Conservation (phyloP, 306 rosid genomes). For the Lathyrus oleraceus region DNA sequence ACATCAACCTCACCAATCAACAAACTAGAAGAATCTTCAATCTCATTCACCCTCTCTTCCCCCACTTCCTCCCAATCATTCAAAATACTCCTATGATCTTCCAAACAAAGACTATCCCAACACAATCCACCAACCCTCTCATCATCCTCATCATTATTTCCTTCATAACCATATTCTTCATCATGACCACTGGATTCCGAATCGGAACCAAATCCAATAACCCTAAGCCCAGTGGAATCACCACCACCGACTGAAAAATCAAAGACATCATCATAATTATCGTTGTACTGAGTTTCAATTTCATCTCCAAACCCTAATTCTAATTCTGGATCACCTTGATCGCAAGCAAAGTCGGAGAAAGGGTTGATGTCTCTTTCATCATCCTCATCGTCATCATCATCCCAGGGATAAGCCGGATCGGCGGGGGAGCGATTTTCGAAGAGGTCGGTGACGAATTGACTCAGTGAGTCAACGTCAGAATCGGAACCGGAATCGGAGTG, state of each 20-base stretch:
- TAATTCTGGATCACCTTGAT: constrained; percentile 35
- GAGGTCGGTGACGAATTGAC: constrained; percentile 79
- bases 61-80: constrained; percentile 71
- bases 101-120: constrained; percentile 64
- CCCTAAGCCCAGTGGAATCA: constrained; percentile 54
- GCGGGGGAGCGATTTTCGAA: constrained; percentile 44
- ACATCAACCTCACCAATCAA: constrained; percentile 52
- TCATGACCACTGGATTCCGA: constrained; percentile 55
- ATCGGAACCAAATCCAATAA: constrained; percentile 61
- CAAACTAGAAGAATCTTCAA: constrained; percentile 33
- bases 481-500: constrained; percentile 51
- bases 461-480: constrained; percentile 60
- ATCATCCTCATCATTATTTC: constrained; percentile 35
- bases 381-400: neutral
- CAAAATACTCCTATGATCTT: constrained; percentile 53
- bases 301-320: constrained; percentile 45
- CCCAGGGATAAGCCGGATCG: constrained; percentile 17
- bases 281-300: constrained; percentile 13
- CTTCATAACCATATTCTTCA: constrained; percentile 36
- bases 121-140: constrained; percentile 45
- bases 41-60: constrained; percentile 49
- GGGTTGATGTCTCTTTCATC: constrained; percentile 42
- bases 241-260: constrained; percentile 32
- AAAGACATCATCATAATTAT: constrained; percentile 31
- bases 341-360: constrained; percentile 45